Percentiles rank a stretch among this genome's conserved stretches.
These are phyloP conservation scores for Chenopodium berlandieri DNA, from an alignment of 148 eudicot genomes.

Conservation along the genomic window DNA sequence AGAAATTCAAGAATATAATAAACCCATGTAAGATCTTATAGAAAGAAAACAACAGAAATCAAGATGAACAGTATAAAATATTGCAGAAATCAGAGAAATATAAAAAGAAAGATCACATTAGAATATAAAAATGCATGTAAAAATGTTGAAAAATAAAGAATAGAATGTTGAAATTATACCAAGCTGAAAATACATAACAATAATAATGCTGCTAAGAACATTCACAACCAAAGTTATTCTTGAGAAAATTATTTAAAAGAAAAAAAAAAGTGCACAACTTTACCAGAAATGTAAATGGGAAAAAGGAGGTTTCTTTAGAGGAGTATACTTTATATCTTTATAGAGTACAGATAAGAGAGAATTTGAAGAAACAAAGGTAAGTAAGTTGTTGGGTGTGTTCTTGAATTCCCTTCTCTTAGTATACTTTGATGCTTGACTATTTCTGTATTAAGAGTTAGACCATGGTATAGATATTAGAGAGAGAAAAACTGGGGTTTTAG, in stretches of 20 bases:
- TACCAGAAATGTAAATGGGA: conserved; percentile 24
- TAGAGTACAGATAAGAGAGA: conserved; percentile 17
- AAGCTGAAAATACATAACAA: conserved; percentile 11
- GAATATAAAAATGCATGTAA: conserved; percentile 23
- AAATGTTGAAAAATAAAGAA: background rate
- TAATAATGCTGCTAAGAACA: conserved; percentile 17
- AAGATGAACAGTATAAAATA: background rate
- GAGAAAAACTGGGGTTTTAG: conserved; percentile 28
- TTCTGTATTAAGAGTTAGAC: background rate
- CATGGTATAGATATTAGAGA: background rate
- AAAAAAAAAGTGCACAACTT: conserved; percentile 16
- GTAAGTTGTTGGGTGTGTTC: background rate
- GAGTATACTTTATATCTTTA: conserved; percentile 13
- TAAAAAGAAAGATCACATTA: background rate
- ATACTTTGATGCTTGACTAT: conserved; percentile 5
- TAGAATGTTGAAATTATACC: conserved; percentile 25
- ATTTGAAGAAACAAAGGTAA: conserved; percentile 3
- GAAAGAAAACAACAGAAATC: background rate
- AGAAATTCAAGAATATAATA: background rate
- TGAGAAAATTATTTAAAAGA: background rate
- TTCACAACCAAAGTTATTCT: conserved; percentile 22
- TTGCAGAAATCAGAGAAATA: background rate
- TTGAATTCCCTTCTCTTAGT: background rate
- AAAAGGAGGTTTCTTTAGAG: conserved; percentile 20
- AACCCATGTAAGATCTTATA: conserved; percentile 10